phyloP scores from a whole-genome alignment of 495 filamentous ascomycete species.

The Parathielavia hyrcaniae region DNA sequence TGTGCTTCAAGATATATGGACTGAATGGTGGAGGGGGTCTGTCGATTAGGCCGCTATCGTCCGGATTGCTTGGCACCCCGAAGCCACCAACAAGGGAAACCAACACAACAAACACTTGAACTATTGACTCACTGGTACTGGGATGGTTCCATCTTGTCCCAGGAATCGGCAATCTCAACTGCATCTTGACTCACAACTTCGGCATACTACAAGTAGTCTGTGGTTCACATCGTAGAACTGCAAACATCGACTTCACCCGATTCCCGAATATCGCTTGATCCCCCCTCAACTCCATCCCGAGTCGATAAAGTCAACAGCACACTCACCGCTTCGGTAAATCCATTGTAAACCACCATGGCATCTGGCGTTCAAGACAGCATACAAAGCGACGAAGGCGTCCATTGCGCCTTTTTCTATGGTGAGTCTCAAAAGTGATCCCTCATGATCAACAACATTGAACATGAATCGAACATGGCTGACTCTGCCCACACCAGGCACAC shows the following conservation, averaged over 20 bases:
- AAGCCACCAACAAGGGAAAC: not conserved
- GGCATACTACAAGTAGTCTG: too few species aligned
- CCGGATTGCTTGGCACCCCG: not conserved
- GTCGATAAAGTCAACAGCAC: not conserved
- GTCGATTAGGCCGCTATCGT: not conserved
- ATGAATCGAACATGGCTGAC: too few species aligned
- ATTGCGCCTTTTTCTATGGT: slow-evolving; percentile 64
- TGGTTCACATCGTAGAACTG: too few species aligned
- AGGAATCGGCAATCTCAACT: not conserved
- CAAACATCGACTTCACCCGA: too few species aligned
- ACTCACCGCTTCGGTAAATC: not conserved
- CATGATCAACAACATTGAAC: too few species aligned
- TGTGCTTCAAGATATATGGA: too few species aligned
- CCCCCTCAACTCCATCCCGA: not conserved
- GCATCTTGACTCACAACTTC: too few species aligned
- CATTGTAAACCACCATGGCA: not conserved
- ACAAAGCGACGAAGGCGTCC: slow-evolving; percentile 27
- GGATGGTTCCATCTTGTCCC: not conserved
- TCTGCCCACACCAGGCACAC: slow-evolving; percentile 32
- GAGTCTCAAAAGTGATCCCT: slow-evolving; percentile 12
- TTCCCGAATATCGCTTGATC: too few species aligned
- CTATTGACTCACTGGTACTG: not conserved
- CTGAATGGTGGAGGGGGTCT: too few species aligned
- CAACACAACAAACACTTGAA: not conserved
- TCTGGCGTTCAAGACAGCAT: not conserved